phyloP scores from a whole-genome alignment of 2,329 filamentous ascomycete species.

The Nemania sp. region DNA sequence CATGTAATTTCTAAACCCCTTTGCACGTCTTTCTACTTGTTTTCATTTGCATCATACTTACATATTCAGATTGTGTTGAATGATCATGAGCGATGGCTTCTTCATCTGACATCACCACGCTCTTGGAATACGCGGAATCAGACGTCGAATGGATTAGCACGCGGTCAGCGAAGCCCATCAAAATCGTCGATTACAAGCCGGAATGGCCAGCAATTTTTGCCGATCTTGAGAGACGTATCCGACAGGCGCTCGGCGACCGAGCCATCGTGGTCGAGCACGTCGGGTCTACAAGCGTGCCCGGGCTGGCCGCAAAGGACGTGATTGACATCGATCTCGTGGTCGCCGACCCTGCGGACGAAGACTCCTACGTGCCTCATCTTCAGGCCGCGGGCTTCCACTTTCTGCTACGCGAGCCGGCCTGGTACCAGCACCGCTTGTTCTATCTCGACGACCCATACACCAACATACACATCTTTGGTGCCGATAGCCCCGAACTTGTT shows the following conservation, averaged over 20 bases:
- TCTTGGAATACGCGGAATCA: slow-evolving; percentile 4
- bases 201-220: slow-evolving; percentile 25
- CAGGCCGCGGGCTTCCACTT: slow-evolving; percentile 24
- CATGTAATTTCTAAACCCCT: neutral
- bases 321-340: slow-evolving; percentile 26
- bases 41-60: neutral
- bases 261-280: slow-evolving; percentile 18
- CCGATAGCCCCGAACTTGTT: slow-evolving; percentile 16
- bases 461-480: slow-evolving; percentile 25
- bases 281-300: slow-evolving; percentile 27
- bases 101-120: neutral
- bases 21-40: neutral
- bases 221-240: slow-evolving; percentile 19
- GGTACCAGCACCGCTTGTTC: slow-evolving; percentile 28
- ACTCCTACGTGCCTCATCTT: slow-evolving; percentile 21
- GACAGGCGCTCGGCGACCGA: slow-evolving; percentile 16
- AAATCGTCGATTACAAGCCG: slow-evolving; percentile 23
- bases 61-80: neutral
- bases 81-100: slow-evolving; percentile 1
- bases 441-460: slow-evolving; percentile 14
- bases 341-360: slow-evolving; percentile 19
- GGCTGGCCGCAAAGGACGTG: slow-evolving; percentile 24
- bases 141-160: slow-evolving; percentile 10
- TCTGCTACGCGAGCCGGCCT: slow-evolving; percentile 19
- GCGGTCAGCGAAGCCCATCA: slow-evolving; percentile 14